These are phyloP conservation scores for Podila minutissima DNA, from an alignment of 192 early-diverging fungal species.

Conservation along the genomic window DNA sequence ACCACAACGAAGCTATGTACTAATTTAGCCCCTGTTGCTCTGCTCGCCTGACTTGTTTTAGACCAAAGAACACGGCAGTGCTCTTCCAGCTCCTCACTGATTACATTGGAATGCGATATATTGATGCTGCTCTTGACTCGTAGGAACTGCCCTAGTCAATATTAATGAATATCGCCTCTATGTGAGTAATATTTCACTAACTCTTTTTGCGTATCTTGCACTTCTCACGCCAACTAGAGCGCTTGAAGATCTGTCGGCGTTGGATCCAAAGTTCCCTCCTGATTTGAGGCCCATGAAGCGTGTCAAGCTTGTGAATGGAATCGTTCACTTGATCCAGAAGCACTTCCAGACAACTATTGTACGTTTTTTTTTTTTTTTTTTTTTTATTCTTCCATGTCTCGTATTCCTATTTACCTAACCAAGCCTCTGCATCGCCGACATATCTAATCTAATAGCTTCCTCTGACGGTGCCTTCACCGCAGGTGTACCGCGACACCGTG, in stretches of 20 bases:
- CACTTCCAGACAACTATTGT: slow-evolving; percentile 85
- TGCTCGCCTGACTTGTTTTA: slow-evolving; percentile 17
- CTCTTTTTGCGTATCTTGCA: too few species aligned
- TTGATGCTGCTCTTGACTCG: slow-evolving; percentile 85
- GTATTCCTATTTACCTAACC: too few species aligned
- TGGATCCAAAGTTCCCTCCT: slow-evolving; percentile 71
- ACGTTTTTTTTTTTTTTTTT: slow-evolving; percentile 15
- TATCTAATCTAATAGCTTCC: slow-evolving; percentile 62
- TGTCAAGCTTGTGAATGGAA: slow-evolving; percentile 72
- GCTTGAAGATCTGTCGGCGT: slow-evolving; percentile 69
- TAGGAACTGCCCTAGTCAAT: slow-evolving; percentile 9
- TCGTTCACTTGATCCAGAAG: slow-evolving; percentile 79
- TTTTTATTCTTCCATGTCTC: background rate
- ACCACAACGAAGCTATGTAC: background rate
- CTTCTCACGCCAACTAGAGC: slow-evolving; percentile 48
- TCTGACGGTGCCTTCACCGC: slow-evolving; percentile 70
- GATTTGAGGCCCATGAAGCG: slow-evolving; percentile 70
- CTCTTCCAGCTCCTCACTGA: slow-evolving; percentile 84
- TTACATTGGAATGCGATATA: slow-evolving; percentile 82
- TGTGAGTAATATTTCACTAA: background rate
- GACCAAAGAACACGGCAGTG: slow-evolving; percentile 68
- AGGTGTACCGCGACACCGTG: slow-evolving; percentile 87
- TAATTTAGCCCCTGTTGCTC: background rate
- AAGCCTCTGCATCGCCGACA: slow-evolving; percentile 7
- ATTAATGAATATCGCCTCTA: background rate